These are phyloP conservation scores for Stagonosporopsis cucurbitacearum DNA, from an alignment of 2,329 filamentous ascomycete species.

Conservation along the genomic window DNA sequence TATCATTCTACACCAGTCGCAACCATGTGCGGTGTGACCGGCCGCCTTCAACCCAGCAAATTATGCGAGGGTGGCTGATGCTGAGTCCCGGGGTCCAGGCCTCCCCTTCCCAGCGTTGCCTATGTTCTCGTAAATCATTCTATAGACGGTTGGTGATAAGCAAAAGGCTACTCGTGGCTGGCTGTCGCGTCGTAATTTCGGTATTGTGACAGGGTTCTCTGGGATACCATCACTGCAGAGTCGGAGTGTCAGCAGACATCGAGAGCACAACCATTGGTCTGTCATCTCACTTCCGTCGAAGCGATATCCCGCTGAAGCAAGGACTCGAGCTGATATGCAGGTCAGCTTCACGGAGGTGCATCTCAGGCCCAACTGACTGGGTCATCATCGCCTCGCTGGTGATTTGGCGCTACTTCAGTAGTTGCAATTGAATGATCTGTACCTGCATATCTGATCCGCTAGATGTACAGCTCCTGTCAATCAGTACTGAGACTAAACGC, in stretches of 20 bases:
- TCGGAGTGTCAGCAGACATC: slow-evolving; percentile 8
- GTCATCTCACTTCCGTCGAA: background rate
- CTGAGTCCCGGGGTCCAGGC: background rate
- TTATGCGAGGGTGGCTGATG: slow-evolving; percentile 1
- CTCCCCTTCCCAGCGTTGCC: background rate
- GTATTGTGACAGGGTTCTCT: background rate
- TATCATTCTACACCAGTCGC: background rate
- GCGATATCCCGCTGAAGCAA: background rate
- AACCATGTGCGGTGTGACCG: background rate
- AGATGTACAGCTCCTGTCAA: background rate
- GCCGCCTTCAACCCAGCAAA: background rate
- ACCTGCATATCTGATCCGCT: slow-evolving; percentile 1
- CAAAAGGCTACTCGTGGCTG: background rate
- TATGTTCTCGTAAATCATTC: background rate
- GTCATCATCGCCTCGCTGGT: background rate
- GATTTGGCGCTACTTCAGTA: background rate
- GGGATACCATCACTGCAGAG: background rate
- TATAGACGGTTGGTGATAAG: background rate
- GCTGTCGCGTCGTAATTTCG: slow-evolving; percentile 4
- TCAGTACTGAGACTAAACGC: background rate
- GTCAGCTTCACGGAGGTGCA: slow-evolving; percentile 7
- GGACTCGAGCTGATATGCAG: slow-evolving; percentile 9
- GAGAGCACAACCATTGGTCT: background rate
- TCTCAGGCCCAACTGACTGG: slow-evolving; percentile 2
- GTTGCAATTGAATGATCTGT: background rate